Evolutionary conservation across 2,329 filamentous ascomycete genomes (phyloP), one percentile per base, ranked within the genome.

Genomic region (Penicillium crustosum): DNA sequence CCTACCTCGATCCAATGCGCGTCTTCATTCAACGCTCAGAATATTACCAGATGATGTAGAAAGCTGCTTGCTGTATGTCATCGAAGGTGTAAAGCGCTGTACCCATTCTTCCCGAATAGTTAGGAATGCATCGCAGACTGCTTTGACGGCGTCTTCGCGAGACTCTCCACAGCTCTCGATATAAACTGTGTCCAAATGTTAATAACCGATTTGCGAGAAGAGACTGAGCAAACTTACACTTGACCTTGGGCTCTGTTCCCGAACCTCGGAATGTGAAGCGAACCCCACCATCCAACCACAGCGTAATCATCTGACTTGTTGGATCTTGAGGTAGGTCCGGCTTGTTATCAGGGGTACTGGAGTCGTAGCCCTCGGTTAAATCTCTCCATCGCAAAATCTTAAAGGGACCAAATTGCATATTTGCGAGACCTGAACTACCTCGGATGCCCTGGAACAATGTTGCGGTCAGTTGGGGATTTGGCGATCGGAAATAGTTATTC

Each of bases 171-270:
- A 76, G 60, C 75, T 75, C 62, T 78, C 76, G 42, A 78, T 77
- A 56, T 78, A 78, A 55, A 76, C 76, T 31, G 2, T 21, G 27
- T 60, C n/a, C 6, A 61, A 19, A 10, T 23, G 48, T 54, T 29
- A 57, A 29, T 36, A 2, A 27, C 13, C 6, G 0, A 7, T 17
- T 27, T 60, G 62, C 10, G 3, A n/a, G n/a, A 35, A 8, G n/a
- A 41, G n/a, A 15, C 9, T 23, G 5, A 4, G 9, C 38, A n/a
- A 55, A 69, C 76, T 68, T 68, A 81, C 79, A 71, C 67, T 88
- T 88, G 61, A 88, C 86, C 76, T 88, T 88, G 0, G 86, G 86
- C 70, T 88, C 86, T 2, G 86, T 88, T 2, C 85, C 85, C 2
- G 84, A 86, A 1, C 81, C 84, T 63, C 85, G 73, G 23, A 86